Evolutionary conservation across 805 yeast genomes (phyloP), one percentile per base, ranked within the genome.

Genomic region (Candida parachauliodes): DNA sequence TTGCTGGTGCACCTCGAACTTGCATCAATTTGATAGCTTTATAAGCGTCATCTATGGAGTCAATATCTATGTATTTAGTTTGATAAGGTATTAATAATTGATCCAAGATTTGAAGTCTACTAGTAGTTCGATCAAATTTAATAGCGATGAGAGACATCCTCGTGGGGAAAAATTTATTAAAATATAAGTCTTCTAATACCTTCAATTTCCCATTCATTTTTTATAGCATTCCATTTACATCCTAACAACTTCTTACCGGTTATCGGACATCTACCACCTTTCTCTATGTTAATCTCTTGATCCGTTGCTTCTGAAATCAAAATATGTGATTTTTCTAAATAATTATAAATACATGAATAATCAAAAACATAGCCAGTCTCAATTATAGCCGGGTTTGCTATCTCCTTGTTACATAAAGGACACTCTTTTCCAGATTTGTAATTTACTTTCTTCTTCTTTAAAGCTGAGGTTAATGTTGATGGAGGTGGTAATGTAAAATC

Each of bases 1-100:
- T 91, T 1, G 98, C 98, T 0, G 98, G 98, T 0, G 98, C 98
- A 26, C 98, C 98, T 57, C 98, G 74, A 4, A 94, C 97, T 51
- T 86, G 88, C 98, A 91, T 91, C 41, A 71, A 71, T 54, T 79
- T 81, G 58, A 91, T 91, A n/a, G 85, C 95, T 14, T 72, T 70
- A 60, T 65, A 87, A 3, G 95, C 97, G 56, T 83, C 88, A 32
- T 81, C 81, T 35, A 86, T 78, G 12, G 77, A 65, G 26, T 64
- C 47, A 41, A 91, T 75, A 1, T 70, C 55, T 15, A 89, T 64
- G 58, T 87, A 91, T 34, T 67, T 71, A 1, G 94, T 77, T 36
- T 81, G 72, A 48, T 86, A 88, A 0, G 98, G 98, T 25, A 91
- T 74, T 23, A 77, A 58, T 11, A 88, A 70, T 59, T 91, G 98